Evolutionary conservation across 257 asterid species (phyloP).

Genomic region (Ilex asprella): DNA sequence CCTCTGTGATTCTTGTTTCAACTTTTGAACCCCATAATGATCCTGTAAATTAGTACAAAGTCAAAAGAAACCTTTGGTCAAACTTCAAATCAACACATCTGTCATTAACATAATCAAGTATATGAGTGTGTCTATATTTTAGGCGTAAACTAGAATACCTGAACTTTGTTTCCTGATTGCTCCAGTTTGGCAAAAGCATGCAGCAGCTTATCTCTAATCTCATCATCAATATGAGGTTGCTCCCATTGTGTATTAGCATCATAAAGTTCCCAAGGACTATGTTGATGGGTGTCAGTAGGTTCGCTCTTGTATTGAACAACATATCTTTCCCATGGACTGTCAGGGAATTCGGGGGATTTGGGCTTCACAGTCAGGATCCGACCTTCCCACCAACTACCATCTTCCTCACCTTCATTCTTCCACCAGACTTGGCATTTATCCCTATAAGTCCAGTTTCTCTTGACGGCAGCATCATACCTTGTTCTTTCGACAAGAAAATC

Average conservation of each 20-base stretch:
- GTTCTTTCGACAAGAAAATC: slow-evolving; percentile 90
- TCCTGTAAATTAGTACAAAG: slow-evolving; percentile 51
- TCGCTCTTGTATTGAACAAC: slow-evolving; percentile 75
- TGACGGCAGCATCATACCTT: slow-evolving; percentile 70
- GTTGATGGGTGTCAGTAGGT: slow-evolving; percentile 67
- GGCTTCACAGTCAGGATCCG: slow-evolving; percentile 61
- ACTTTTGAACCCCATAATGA: slow-evolving; percentile 59
- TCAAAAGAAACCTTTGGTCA: background rate
- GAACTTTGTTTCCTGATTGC: slow-evolving; percentile 49
- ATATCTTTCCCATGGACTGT: slow-evolving; percentile 96
- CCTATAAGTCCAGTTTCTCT: slow-evolving; percentile 74
- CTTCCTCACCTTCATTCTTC: slow-evolving; percentile 78
- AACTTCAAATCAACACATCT: slow-evolving; percentile 2
- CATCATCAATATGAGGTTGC: slow-evolving; percentile 64
- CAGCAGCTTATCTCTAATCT: slow-evolving; percentile 44
- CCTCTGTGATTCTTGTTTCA: slow-evolving; percentile 68
- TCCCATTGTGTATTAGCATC: slow-evolving; percentile 57
- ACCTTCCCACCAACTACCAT: slow-evolving; percentile 95
- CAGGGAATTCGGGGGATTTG: slow-evolving; percentile 71
- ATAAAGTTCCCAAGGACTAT: slow-evolving; percentile 96
- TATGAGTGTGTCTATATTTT: background rate
- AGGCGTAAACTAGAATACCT: slow-evolving; percentile 32
- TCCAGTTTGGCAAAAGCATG: slow-evolving; percentile 53
- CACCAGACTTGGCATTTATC: slow-evolving; percentile 95
- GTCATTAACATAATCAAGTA: background rate